These are phyloP conservation scores for Suillus weaverae DNA, from an alignment of 768 basidiomycete species.

Conservation along the genomic window DNA sequence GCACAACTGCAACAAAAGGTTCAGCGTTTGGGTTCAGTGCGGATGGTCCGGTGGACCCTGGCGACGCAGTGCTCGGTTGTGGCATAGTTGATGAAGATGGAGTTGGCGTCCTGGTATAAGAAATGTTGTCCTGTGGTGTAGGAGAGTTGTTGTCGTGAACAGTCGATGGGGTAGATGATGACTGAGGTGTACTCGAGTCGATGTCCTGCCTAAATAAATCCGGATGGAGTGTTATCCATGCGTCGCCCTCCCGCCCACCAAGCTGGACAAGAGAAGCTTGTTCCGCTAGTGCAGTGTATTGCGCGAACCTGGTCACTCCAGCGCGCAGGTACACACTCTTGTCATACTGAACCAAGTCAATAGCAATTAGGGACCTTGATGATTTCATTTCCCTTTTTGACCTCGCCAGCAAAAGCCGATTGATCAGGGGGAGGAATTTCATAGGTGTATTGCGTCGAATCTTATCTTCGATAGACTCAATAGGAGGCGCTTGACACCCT, in stretches of 20 bases:
- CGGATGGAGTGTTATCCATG: slow-evolving; percentile 32
- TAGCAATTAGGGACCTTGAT: slow-evolving; percentile 40
- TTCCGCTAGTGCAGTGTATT: slow-evolving; percentile 30
- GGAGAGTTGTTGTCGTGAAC: background rate
- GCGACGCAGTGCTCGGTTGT: no score
- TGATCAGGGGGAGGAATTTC: slow-evolving; percentile 33
- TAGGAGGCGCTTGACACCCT: slow-evolving; percentile 1
- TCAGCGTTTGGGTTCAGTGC: background rate
- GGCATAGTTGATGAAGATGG: background rate
- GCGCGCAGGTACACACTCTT: slow-evolving; percentile 25
- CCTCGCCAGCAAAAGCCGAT: slow-evolving; percentile 22
- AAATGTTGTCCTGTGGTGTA: no score
- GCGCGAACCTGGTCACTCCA: slow-evolving; percentile 27
- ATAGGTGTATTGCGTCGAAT: slow-evolving; percentile 17
- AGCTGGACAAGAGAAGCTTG: slow-evolving; percentile 28
- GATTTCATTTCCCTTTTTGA: slow-evolving; percentile 34
- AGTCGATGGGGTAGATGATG: slow-evolving; percentile 18
- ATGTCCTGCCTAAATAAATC: background rate
- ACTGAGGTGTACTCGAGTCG: background rate
- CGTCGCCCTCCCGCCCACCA: slow-evolving; percentile 9
- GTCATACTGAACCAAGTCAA: slow-evolving; percentile 32
- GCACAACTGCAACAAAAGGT: background rate
- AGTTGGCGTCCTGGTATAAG: background rate
- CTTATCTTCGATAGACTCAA: slow-evolving; percentile 10
- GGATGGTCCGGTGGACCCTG: fast-evolving